Evolutionary conservation across 1,139 yeast species (phyloP).

Genomic region (Groenewaldozyma sp.): DNA sequence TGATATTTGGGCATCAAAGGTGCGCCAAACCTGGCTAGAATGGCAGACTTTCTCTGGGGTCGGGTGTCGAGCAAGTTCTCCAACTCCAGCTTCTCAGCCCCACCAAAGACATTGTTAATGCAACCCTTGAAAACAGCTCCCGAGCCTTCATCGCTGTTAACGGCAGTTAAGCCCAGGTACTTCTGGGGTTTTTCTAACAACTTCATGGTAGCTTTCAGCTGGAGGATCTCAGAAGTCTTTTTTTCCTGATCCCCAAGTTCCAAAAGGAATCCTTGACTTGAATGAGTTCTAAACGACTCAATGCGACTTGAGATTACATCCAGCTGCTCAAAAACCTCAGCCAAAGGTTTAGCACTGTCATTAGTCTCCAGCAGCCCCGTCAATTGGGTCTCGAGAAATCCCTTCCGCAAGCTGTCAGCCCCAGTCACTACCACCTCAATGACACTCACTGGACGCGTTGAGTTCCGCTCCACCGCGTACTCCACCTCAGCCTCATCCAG

Average conservation of each 20-base stretch:
- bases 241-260: conserved; percentile 20
- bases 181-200: conserved; percentile 16
- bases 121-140: conserved; percentile 49
- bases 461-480: conserved; percentile 13
- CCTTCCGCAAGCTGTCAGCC: conserved; percentile 41
- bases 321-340: conserved; percentile 23
- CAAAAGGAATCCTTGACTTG: conserved; percentile 36
- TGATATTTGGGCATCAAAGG: conserved; percentile 50
- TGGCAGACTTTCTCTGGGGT: conserved; percentile 53
- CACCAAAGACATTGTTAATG: conserved; percentile 73
- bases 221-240: conserved; percentile 10
- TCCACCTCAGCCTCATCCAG: too few relatives aligned
- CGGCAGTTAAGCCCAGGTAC: conserved; percentile 19
- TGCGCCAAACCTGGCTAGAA: conserved; percentile 50
- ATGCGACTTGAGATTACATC: conserved; percentile 26
- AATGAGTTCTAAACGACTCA: conserved; percentile 36
- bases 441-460: conserved; percentile 21
- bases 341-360: conserved; percentile 14
- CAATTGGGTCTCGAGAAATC: conserved; percentile 47
- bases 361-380: conserved; percentile 39
- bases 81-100: conserved; percentile 68
- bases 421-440: conserved; percentile 48
- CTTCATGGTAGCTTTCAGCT: conserved; percentile 18
- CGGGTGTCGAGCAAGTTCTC: conserved; percentile 78
- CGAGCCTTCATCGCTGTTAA: conserved; percentile 87